phyloP scores from a whole-genome alignment of 2,329 filamentous ascomycete species.

The Coniochaeta pulveracea region DNA sequence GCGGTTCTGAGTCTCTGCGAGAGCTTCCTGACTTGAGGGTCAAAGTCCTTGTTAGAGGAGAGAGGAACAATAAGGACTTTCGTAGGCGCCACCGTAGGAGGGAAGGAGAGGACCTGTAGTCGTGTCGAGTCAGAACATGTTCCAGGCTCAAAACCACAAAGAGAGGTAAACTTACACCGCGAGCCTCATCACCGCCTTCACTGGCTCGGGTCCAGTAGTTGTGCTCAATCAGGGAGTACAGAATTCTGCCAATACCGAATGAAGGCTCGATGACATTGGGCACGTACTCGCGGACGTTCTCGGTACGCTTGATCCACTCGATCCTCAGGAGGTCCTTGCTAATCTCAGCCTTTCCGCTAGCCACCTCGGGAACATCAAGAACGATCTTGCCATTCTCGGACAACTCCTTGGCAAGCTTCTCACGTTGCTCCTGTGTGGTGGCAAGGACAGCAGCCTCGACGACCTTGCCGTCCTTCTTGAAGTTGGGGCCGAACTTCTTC shows the following conservation, averaged over 20 bases:
- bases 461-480: slow-evolving; percentile 87
- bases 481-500: slow-evolving; percentile 90
- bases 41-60: slow-evolving; percentile 70
- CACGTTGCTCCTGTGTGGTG: slow-evolving; percentile 69
- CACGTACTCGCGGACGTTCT: slow-evolving; percentile 82
- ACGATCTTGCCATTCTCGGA: slow-evolving; percentile 62
- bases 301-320: slow-evolving; percentile 69
- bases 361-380: slow-evolving; percentile 58
- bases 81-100: slow-evolving; percentile 69
- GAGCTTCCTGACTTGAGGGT: slow-evolving; percentile 61
- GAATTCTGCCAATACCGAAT: slow-evolving; percentile 89
- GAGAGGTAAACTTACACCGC: slow-evolving; percentile 56
- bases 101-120: slow-evolving; percentile 46
- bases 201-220: slow-evolving; percentile 76
- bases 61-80: slow-evolving; percentile 90
- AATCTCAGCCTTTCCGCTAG: slow-evolving; percentile 66
- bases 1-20: slow-evolving; percentile 65
- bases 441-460: slow-evolving; percentile 71
- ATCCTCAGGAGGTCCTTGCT: slow-evolving; percentile 71
- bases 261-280: slow-evolving; percentile 97
- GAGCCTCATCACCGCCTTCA: slow-evolving; percentile 67
- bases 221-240: slow-evolving; percentile 91
- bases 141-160: background rate
- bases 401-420: slow-evolving; percentile 66
- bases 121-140: slow-evolving; percentile 37